phyloP scores from a whole-genome alignment of 2,329 filamentous ascomycete genomes.

The Zymoseptoria pseudotritici region DNA sequence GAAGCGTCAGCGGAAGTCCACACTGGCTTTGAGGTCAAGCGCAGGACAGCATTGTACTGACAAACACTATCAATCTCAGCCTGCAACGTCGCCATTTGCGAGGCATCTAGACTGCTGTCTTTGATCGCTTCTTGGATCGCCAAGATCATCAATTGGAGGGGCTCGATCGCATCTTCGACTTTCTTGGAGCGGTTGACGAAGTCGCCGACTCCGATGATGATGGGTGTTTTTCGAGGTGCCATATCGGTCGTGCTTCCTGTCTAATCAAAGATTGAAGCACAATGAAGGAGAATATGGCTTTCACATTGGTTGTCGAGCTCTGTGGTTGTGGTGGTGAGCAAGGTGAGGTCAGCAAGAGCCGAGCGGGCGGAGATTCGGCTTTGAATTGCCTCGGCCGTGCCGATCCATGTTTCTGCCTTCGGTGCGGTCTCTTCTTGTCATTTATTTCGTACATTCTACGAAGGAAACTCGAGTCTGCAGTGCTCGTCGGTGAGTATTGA shows the following conservation, averaged over 20 bases:
- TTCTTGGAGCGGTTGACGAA: constrained; percentile 50
- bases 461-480: too few species aligned
- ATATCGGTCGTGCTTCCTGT: background rate
- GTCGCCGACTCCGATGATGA: constrained; percentile 58
- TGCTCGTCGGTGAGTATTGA: too few species aligned
- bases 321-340: background rate
- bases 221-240: constrained; percentile 33
- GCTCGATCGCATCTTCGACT: constrained; percentile 50
- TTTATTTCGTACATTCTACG: too few species aligned
- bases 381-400: background rate
- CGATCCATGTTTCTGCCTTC: background rate
- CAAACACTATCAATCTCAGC: constrained; percentile 48
- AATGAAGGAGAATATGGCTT: too few species aligned
- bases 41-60: background rate
- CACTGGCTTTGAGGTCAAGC: background rate
- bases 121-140: constrained; percentile 47
- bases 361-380: background rate
- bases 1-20: background rate
- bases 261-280: too few species aligned
- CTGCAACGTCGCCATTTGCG: constrained; percentile 31
- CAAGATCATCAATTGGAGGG: constrained; percentile 50
- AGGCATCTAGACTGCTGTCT: constrained; percentile 38
- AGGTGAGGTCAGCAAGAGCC: background rate
- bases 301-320: background rate
- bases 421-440: background rate